Percentiles rank a stretch among this genome's conserved stretches.
Evolutionary conservation across 768 basidiomycete genomes (phyloP).

Genomic region (Suillus subluteus): DNA sequence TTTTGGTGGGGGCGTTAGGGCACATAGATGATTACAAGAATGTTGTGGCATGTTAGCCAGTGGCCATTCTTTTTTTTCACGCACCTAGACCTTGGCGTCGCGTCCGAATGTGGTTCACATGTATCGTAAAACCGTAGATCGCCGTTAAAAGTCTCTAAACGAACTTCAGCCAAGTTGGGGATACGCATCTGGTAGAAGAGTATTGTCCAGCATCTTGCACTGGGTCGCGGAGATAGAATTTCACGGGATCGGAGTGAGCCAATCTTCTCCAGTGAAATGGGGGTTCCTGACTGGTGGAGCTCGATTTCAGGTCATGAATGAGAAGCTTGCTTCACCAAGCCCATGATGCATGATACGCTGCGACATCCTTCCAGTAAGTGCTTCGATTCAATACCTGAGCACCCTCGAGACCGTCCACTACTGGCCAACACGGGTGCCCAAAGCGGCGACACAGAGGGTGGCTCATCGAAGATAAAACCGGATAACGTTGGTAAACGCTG

Average conservation of each 20-base stretch:
- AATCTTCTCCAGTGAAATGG: slow-evolving; percentile 1
- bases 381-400: not conserved
- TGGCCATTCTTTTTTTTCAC: not conserved
- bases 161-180: slow-evolving; percentile 3
- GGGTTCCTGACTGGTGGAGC: slow-evolving; percentile 8
- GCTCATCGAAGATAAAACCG: not conserved
- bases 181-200: slow-evolving; percentile 1
- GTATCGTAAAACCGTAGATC: not conserved
- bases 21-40: not conserved
- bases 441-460: not conserved
- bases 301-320: not conserved
- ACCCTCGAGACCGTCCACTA: not conserved
- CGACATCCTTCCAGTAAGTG: not conserved
- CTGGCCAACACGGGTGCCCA: not conserved
- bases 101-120: slow-evolving; percentile 6
- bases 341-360: not conserved
- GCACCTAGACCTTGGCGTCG: not conserved
- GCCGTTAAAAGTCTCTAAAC: not conserved
- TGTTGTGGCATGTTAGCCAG: slow-evolving; percentile 11
- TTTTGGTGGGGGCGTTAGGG: slow-evolving; percentile 1
- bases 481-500: not conserved
- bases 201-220: slow-evolving; percentile 1
- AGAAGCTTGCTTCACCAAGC: not conserved
- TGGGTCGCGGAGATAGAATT: slow-evolving; percentile 7
- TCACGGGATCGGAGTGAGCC: not conserved